phyloP scores from a whole-genome alignment of 371 early-diverging fungal genomes.

The Mucor velutinosus region DNA sequence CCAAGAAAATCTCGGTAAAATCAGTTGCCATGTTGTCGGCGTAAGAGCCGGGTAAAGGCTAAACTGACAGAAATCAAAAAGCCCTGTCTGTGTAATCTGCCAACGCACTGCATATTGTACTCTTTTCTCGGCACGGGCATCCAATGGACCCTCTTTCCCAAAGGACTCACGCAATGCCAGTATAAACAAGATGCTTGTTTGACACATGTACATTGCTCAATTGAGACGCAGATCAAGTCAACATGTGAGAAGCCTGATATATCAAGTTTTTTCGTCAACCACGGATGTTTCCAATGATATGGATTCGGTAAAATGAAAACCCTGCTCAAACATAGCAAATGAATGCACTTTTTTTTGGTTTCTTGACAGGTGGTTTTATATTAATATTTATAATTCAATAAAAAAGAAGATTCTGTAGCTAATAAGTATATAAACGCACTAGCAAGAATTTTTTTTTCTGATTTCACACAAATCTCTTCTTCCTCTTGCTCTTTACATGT shows the following conservation, averaged over 20 bases:
- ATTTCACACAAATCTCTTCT: neutral
- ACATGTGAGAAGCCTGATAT: neutral
- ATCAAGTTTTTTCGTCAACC: neutral
- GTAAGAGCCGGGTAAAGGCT: neutral
- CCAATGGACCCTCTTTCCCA: neutral
- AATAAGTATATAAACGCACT: neutral
- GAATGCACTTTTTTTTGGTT: neutral
- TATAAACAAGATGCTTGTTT: too few relatives aligned
- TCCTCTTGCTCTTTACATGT: constrained; percentile 4
- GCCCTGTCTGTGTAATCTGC: neutral
- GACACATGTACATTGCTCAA: neutral
- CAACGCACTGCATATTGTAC: neutral
- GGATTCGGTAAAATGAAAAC: neutral
- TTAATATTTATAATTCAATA: neutral
- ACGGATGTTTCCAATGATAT: neutral
- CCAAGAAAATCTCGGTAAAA: neutral
- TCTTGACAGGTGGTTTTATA: constrained; percentile 2
- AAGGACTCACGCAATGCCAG: neutral
- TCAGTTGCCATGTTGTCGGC: neutral
- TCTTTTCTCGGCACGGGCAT: neutral
- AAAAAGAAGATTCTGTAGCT: neutral
- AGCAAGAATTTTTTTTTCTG: neutral
- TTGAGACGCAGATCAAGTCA: neutral
- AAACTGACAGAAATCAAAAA: neutral
- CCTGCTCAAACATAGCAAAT: constrained; percentile 1